Conservation (phyloP, 116 monocot species). For the Phalaenopsis hybrid region DNA sequence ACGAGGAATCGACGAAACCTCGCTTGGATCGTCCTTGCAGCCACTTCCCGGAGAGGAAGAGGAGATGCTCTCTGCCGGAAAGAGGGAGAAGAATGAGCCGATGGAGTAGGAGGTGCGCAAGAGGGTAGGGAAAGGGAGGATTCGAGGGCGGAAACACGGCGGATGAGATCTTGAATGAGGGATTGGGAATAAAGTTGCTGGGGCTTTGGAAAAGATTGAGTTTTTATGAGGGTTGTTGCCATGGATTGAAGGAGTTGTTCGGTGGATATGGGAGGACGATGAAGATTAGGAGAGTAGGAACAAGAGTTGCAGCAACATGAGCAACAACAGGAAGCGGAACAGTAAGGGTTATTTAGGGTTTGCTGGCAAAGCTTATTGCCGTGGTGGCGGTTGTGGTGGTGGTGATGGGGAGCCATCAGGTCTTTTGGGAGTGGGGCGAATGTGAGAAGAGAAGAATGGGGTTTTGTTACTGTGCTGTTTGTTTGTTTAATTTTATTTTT, state of each 20-base stretch:
- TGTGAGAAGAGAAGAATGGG: too few relatives aligned
- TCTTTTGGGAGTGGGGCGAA: not conserved
- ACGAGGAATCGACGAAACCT: slow-evolving; percentile 66
- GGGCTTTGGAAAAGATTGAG: slow-evolving; percentile 7
- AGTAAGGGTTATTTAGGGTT: slow-evolving; percentile 3
- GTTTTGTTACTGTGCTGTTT: too few relatives aligned
- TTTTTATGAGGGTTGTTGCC: slow-evolving; percentile 9
- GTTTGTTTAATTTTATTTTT: too few relatives aligned
- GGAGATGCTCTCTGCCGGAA: not conserved
- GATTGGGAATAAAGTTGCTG: slow-evolving; percentile 2
- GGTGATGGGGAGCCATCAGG: slow-evolving; percentile 9
- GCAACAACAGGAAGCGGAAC: slow-evolving; percentile 8
- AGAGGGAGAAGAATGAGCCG: not conserved
- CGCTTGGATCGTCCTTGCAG: slow-evolving; percentile 70
- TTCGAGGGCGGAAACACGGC: slow-evolving; percentile 66
- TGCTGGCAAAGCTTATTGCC: slow-evolving; percentile 3
- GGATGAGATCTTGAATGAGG: slow-evolving; percentile 49
- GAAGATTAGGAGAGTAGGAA: slow-evolving; percentile 45
- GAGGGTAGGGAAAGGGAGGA: slow-evolving; percentile 21
- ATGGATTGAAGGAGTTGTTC: slow-evolving; percentile 11
- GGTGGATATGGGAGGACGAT: slow-evolving; percentile 10
- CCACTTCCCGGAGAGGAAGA: slow-evolving; percentile 40
- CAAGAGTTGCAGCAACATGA: slow-evolving; percentile 16
- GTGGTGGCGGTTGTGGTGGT: not conserved
- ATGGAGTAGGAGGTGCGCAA: not conserved